Base-by-base conservation (phyloP, 2,329 filamentous ascomycete genomes). In the Penicillium capsulatum region DNA sequence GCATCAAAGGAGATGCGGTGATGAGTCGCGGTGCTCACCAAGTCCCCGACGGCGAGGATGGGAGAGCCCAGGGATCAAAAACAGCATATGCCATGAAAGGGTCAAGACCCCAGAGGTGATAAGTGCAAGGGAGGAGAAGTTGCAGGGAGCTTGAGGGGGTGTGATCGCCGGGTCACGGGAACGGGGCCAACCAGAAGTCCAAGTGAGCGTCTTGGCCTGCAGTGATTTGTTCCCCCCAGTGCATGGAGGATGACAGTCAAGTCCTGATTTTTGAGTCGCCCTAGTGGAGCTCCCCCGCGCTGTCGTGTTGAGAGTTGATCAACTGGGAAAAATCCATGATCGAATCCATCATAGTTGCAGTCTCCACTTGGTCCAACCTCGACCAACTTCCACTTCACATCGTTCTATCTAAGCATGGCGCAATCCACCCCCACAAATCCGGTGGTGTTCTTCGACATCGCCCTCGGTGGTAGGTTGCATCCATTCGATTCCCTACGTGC, bases 391-490 rank as follows among this genome's bases (percentile, higher is more conserved):
- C 11, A 11, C 19, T 29, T 17, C 22, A 31, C 24, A 6, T 14
- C 26, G 11, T n/a, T 8, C 3, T 19, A 31, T 26, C 10, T 9
- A 13, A 38, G 9, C 9, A 52, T 52, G 50, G 24, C 42, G 9
- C 38, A 46, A 30, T n/a, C 48, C 2, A 44, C 20, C 11, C 27
- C 48, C 22, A 31, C 52, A 11, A 68, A 72, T 40, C 70, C 70
- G 9, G 57, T 73, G 26, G 69, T 73, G n/a, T 73, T 73, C 50
- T 72, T 73, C 42, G 70, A 73, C 50, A 52, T 73, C 19, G 60
- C 68, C 36, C 59, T 73, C 17, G 69, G 65, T 55, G 70, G 70
- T 72, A 63, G 57, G 63, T 24, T n/a, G 14, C 6, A 11, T 28
- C 26, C 11, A 6, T 4, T 4, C 11, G 4, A n/a, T n/a, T 7